These are phyloP conservation scores for Vaccinium macrocarpon DNA, from an alignment of 148 eudicot genomes.

Conservation along the genomic window DNA sequence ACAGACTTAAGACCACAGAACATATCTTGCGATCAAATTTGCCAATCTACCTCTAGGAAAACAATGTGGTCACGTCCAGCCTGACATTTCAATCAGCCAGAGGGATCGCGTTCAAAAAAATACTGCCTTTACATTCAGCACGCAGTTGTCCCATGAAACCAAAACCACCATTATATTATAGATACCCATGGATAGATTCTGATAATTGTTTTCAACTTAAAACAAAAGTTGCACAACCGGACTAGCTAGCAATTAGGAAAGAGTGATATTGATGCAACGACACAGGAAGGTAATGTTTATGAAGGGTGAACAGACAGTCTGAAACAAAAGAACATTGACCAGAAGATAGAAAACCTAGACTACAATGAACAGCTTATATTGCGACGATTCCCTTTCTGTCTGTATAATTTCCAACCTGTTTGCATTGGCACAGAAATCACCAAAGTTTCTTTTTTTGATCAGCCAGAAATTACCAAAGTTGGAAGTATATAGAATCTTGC, in stretches of 20 bases:
- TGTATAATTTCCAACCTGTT: not conserved
- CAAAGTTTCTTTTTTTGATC: not conserved
- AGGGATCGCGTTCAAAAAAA: not conserved
- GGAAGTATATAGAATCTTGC: conserved; percentile 3
- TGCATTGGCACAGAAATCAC: not conserved
- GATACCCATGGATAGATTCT: not conserved
- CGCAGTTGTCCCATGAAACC: not conserved
- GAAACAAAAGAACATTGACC: not conserved
- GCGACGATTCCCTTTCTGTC: not conserved
- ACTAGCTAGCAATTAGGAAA: not conserved
- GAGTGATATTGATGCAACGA: not conserved
- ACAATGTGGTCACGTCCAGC: not conserved
- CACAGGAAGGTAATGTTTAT: not conserved
- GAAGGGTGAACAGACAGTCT: not conserved
- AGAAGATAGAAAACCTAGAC: conserved; percentile 8
- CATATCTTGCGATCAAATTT: not conserved
- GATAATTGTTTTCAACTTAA: not conserved
- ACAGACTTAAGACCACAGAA: not conserved
- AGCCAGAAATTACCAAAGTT: not conserved
- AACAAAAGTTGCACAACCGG: not conserved
- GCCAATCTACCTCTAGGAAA: not conserved
- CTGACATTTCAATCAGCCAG: not conserved
- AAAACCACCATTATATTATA: not conserved
- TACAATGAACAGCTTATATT: not conserved
- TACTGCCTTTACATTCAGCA: not conserved